A percentile compares a stretch with the other conserved stretches of the same genome.
Evolutionary conservation across 352 stramenopile species (phyloP).

Genomic region (Phytophthora megakarya): DNA sequence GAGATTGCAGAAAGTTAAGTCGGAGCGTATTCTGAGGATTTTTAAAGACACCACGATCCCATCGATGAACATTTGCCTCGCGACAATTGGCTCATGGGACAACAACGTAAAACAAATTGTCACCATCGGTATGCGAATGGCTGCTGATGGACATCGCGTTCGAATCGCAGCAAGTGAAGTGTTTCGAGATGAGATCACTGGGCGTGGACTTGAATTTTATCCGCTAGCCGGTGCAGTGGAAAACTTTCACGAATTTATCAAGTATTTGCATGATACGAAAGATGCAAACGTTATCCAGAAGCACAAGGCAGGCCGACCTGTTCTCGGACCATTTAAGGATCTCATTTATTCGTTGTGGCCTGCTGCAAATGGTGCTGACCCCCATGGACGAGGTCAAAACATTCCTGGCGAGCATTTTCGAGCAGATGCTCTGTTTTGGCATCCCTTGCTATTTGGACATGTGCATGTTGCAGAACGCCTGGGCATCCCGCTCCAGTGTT

Average conservation of each 20-base stretch:
- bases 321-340: constrained; percentile 34
- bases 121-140: constrained; percentile 62
- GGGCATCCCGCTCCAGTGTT: constrained; percentile 51
- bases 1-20: constrained; percentile 32
- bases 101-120: constrained; percentile 65
- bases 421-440: constrained; percentile 47
- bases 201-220: constrained; percentile 55
- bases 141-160: constrained; percentile 76
- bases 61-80: constrained; percentile 52
- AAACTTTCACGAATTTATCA: constrained; percentile 44
- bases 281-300: constrained; percentile 32
- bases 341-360: constrained; percentile 47
- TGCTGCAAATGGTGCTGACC: constrained; percentile 32
- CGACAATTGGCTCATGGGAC: constrained; percentile 51
- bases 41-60: constrained; percentile 25
- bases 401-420: constrained; percentile 46
- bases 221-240: constrained; percentile 38
- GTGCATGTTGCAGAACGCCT: constrained; percentile 47
- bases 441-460: constrained; percentile 48
- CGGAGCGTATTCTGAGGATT: constrained; percentile 23
- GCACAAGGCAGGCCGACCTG: constrained; percentile 24
- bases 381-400: constrained; percentile 29
- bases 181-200: constrained; percentile 59
- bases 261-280: constrained; percentile 42
- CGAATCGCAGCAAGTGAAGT: constrained; percentile 77